Percentiles rank a stretch among this genome's conserved stretches.
phyloP scores from a whole-genome alignment of 2,329 filamentous ascomycete species.

The Microcyclosporella mali region DNA sequence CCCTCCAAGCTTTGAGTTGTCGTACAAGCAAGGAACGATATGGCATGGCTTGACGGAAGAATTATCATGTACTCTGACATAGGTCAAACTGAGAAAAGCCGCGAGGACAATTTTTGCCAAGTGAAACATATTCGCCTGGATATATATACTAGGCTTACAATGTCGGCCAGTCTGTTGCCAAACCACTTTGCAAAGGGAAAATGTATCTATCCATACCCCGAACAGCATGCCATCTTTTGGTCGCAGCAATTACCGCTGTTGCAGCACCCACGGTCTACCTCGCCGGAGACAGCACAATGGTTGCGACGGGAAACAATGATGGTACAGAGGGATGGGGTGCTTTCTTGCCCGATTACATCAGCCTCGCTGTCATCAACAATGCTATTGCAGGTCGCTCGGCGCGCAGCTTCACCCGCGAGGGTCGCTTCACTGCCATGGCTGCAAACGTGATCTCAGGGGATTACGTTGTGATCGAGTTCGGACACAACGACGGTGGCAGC shows the following conservation, averaged over 20 bases:
- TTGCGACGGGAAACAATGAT: slow-evolving; percentile 40
- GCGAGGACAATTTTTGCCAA: too few relatives aligned
- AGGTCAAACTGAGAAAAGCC: too few relatives aligned
- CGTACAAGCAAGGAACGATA: too few relatives aligned
- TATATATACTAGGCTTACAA: too few relatives aligned
- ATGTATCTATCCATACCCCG: too few relatives aligned
- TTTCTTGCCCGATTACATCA: slow-evolving; percentile 50
- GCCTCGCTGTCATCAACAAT: slow-evolving; percentile 53
- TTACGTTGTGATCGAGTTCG: slow-evolving; percentile 65
- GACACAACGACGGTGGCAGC: slow-evolving; percentile 64
- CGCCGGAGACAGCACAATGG: slow-evolving; percentile 59
- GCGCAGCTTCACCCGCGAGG: slow-evolving; percentile 60
- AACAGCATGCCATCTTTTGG: too few relatives aligned
- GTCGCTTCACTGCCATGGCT: slow-evolving; percentile 55
- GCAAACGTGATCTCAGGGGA: slow-evolving; percentile 51
- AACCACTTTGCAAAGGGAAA: too few relatives aligned
- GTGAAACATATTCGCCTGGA: too few relatives aligned
- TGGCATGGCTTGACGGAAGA: too few relatives aligned
- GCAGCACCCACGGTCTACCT: slow-evolving; percentile 44
- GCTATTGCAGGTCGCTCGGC: slow-evolving; percentile 62
- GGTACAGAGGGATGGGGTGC: slow-evolving; percentile 54
- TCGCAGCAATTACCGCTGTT: neutral
- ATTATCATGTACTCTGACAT: too few relatives aligned
- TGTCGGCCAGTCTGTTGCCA: too few relatives aligned
- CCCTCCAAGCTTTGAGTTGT: too few relatives aligned